Evolutionary conservation across 1,139 yeast species (phyloP).

Genomic region (Yamadazyma atlantica): DNA sequence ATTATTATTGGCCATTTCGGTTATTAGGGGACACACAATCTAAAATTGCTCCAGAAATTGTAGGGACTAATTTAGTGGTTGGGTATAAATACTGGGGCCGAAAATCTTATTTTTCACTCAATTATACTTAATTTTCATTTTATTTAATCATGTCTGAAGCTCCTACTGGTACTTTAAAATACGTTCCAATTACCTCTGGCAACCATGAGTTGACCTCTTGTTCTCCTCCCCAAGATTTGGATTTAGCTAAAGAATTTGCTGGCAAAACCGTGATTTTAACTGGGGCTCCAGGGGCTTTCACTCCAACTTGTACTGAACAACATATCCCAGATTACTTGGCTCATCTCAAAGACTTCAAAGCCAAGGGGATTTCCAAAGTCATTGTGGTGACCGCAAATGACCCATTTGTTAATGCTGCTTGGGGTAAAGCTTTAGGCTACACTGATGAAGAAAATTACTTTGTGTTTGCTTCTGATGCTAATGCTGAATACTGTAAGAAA

Average conservation of each 20-base stretch:
- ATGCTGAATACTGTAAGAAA: conserved; percentile 44
- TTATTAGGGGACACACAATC: background rate
- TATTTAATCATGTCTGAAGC: conserved; percentile 19
- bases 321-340: conserved; percentile 78
- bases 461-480: conserved; percentile 74
- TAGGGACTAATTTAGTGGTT: too few relatives aligned
- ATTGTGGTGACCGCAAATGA: conserved; percentile 77
- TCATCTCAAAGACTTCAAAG: conserved; percentile 50
- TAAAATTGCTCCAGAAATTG: background rate
- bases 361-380: conserved; percentile 70
- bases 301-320: conserved; percentile 81
- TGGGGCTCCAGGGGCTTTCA: conserved; percentile 89
- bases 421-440: conserved; percentile 72
- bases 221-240: conserved; percentile 51
- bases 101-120: background rate
- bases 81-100: background rate
- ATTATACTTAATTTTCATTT: background rate
- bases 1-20: background rate
- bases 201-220: conserved; percentile 47
- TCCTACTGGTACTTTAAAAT: conserved; percentile 56
- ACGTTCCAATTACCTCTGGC: conserved; percentile 55
- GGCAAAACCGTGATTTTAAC: conserved; percentile 66
- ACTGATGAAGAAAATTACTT: conserved; percentile 47
- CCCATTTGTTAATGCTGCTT: conserved; percentile 77
- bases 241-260: conserved; percentile 47